Conservation (phyloP, 306 rosid species). For the Vicia sativa region DNA sequence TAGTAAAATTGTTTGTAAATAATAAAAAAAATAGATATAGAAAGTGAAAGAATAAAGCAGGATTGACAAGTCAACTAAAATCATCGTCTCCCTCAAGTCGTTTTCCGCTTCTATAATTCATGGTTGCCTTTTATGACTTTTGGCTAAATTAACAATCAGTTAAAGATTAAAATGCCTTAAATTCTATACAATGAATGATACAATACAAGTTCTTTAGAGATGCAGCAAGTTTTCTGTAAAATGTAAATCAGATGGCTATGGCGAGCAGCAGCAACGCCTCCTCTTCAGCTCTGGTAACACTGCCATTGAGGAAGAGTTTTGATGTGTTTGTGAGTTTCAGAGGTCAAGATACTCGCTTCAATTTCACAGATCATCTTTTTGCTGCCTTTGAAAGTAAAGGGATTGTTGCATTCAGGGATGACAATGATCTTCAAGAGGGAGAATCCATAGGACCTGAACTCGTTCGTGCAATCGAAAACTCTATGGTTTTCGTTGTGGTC, state of each 20-base stretch:
- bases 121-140: background rate
- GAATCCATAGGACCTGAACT: background rate
- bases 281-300: background rate
- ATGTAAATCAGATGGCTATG: background rate
- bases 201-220: background rate
- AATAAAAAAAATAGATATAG: too few species aligned
- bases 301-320: background rate
- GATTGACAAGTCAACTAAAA: too few species aligned
- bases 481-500: background rate
- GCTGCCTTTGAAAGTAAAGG: background rate
- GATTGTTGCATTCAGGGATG: background rate
- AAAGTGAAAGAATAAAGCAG: too few species aligned
- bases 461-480: background rate
- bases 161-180: too few species aligned
- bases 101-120: background rate
- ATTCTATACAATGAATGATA: background rate
- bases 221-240: too few species aligned
- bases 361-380: background rate
- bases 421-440: background rate
- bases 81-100: background rate
- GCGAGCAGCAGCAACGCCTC: background rate
- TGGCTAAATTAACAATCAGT: background rate
- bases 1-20: too few species aligned
- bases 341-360: background rate
- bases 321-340: constrained; percentile 2